phyloP scores from a whole-genome alignment of 73 alveolate genomes.

The Tetrahymena thermophila region DNA sequence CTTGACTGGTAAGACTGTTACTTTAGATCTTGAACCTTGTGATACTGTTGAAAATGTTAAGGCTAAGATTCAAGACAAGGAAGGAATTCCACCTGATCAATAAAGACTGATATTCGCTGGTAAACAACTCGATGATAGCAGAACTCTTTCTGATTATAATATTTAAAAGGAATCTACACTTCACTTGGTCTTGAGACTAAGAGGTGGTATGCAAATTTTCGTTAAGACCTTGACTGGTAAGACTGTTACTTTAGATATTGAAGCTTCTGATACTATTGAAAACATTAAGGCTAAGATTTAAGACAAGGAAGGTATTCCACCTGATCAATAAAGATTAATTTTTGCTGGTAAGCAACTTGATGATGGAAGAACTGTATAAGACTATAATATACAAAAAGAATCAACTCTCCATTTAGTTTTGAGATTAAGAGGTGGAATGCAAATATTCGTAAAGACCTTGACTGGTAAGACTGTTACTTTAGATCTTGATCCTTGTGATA shows the following conservation, averaged over 20 bases:
- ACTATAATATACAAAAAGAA: constrained; percentile 38
- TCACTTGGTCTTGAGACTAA: too few relatives aligned
- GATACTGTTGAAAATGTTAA: constrained; percentile 37
- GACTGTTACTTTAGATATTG: constrained; percentile 32
- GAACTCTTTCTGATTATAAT: constrained; percentile 25
- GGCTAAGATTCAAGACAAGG: constrained; percentile 34
- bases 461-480: constrained; percentile 37
- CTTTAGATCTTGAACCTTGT: constrained; percentile 36
- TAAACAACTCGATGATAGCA: too few relatives aligned
- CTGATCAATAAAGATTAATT: constrained; percentile 39
- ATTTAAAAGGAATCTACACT: constrained; percentile 30
- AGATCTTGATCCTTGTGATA: constrained; percentile 6
- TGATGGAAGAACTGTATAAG: constrained; percentile 29
- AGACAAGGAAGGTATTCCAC: constrained; percentile 50
- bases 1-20: constrained; percentile 31
- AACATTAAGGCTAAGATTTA: constrained; percentile 19
- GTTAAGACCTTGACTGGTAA: constrained; percentile 22
- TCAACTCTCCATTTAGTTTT: constrained; percentile 25
- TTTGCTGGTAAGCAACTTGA: constrained; percentile 43
- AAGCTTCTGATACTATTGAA: constrained; percentile 45
- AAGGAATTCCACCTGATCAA: constrained; percentile 46
- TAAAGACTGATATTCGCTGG: constrained; percentile 46
- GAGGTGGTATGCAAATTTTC: constrained; percentile 39
- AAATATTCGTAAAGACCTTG: constrained; percentile 38
- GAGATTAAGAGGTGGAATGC: constrained; percentile 45